Conservation (phyloP, 2,329 filamentous ascomycete species). For the Microsporum ferrugineum region DNA sequence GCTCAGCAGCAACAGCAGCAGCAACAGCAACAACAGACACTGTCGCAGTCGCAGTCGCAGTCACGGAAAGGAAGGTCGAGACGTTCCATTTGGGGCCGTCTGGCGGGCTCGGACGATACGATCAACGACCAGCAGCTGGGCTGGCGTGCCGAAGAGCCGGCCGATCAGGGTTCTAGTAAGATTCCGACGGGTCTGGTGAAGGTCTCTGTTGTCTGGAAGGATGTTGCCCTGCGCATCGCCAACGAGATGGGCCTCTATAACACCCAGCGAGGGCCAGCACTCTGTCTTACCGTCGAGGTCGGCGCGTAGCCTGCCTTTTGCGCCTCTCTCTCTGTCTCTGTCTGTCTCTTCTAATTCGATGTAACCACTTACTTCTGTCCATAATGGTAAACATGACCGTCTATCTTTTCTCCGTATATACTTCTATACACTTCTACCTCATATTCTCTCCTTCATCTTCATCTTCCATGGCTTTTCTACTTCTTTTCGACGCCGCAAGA, state of each 20-base stretch:
- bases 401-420: background rate
- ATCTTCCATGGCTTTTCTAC: background rate
- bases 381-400: background rate
- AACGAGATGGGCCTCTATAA: conserved; percentile 37
- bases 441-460: too few species aligned
- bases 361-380: background rate
- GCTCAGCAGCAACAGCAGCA: background rate
- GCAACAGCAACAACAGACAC: background rate
- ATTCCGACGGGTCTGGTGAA: conserved; percentile 20
- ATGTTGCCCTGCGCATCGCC: conserved; percentile 33
- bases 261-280: conserved; percentile 26
- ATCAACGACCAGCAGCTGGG: conserved; percentile 22
- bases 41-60: background rate
- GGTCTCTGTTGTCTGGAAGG: conserved; percentile 26
- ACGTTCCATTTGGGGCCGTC: conserved; percentile 14
- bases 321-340: background rate
- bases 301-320: conserved; percentile 14
- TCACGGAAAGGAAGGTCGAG: conserved; percentile 6
- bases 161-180: conserved; percentile 7
- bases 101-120: conserved; percentile 12
- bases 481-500: background rate
- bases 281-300: conserved; percentile 25
- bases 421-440: too few species aligned
- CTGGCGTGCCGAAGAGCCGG: conserved; percentile 19
- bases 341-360: background rate